Percentiles rank a stretch among this genome's conserved stretches.
Conservation (phyloP, 2,329 filamentous ascomycete species). For the Sporothrix humicola region DNA sequence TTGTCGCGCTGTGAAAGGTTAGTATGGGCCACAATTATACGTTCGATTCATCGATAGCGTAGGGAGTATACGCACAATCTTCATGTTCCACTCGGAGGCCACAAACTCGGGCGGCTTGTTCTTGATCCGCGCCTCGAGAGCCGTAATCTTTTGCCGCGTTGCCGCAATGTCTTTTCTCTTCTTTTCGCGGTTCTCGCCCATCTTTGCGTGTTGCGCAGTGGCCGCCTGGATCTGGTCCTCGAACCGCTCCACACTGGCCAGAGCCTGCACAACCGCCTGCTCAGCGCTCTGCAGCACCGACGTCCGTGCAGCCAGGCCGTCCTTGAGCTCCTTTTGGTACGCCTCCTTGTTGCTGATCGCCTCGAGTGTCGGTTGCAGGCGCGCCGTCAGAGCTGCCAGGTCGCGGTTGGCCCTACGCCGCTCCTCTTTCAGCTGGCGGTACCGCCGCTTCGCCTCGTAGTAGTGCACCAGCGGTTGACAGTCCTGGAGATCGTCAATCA, state of each 20-base stretch:
- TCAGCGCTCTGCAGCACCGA: constrained; percentile 61
- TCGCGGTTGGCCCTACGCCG: constrained; percentile 62
- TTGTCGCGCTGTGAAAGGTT: constrained; percentile 58
- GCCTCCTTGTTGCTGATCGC: constrained; percentile 72
- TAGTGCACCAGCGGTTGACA: constrained; percentile 71
- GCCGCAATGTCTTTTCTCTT: constrained; percentile 59
- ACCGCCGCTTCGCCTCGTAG: constrained; percentile 56
- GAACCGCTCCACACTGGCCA: constrained; percentile 49
- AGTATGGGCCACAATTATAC: constrained; percentile 35
- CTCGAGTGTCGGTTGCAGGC: constrained; percentile 68
- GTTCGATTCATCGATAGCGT: not conserved
- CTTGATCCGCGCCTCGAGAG: constrained; percentile 66
- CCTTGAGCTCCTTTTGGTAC: constrained; percentile 66
- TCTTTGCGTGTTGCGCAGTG: constrained; percentile 58
- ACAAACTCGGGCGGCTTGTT: constrained; percentile 72
- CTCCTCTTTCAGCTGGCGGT: constrained; percentile 59
- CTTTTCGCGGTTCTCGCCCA: constrained; percentile 55
- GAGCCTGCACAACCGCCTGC: constrained; percentile 53
- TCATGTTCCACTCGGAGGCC: constrained; percentile 70
- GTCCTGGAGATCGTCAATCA: constrained; percentile 68
- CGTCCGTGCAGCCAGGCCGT: constrained; percentile 61
- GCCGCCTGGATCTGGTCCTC: constrained; percentile 51
- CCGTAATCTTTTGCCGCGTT: constrained; percentile 63
- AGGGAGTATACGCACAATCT: constrained; percentile 62
- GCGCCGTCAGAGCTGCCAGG: constrained; percentile 63